Conservation (phyloP, 306 rosid species). For the Astragalus glycyphyllos region DNA sequence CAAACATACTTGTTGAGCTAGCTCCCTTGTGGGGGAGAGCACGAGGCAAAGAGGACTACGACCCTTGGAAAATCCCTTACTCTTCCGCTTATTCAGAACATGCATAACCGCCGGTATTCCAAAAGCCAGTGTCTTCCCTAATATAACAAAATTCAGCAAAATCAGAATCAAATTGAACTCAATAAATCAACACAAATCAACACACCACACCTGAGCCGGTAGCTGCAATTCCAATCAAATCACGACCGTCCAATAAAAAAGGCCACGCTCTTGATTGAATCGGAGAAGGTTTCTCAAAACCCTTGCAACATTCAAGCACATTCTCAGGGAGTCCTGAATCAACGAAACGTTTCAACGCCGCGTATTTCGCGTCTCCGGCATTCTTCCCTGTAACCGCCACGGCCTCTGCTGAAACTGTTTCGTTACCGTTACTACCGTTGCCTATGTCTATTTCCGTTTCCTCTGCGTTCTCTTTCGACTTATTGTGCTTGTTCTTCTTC, state of each 20-base stretch:
- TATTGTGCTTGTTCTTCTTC: conserved; percentile 54
- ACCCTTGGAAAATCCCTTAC: conserved; percentile 56
- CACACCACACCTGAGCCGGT: conserved; percentile 86
- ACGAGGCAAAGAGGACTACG: conserved; percentile 86
- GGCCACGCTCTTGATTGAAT: conserved; percentile 98
- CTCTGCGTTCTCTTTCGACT: conserved; percentile 42
- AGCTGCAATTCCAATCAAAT: conserved; percentile 94
- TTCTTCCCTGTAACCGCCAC: conserved; percentile 80
- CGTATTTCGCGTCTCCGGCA: conserved; percentile 56
- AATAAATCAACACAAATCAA: conserved; percentile 4
- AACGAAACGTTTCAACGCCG: conserved; percentile 55
- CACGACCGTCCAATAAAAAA: conserved; percentile 83
- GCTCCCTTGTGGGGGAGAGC: conserved; percentile 94
- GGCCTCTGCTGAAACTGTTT: conserved; percentile 44
- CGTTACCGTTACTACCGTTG: conserved; percentile 32
- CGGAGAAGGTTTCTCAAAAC: conserved; percentile 78
- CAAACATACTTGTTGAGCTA: conserved; percentile 88
- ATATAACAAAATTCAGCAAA: conserved; percentile 6
- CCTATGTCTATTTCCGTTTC: conserved; percentile 28
- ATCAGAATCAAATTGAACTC: conserved; percentile 28
- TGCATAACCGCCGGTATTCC: conserved; percentile 91
- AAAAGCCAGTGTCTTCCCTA: conserved; percentile 94
- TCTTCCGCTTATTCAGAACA: conserved; percentile 69
- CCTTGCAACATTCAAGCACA: conserved; percentile 79
- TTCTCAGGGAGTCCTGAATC: conserved; percentile 72